These are phyloP conservation scores for Neckera pumila DNA, from an alignment of 225 moss, liverwort and hornwort species.

Conservation along the genomic window DNA sequence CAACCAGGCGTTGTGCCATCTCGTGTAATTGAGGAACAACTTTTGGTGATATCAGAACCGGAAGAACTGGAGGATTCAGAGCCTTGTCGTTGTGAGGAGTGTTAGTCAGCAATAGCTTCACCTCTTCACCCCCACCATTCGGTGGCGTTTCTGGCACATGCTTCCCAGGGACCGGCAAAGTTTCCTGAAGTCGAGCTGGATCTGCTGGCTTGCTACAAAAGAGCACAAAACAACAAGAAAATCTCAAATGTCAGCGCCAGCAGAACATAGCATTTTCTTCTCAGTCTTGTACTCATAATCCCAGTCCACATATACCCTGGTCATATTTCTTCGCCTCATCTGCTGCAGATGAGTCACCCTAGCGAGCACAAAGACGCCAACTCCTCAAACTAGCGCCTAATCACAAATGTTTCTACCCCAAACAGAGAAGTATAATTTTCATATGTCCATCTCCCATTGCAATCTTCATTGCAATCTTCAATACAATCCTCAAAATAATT, in stretches of 20 bases:
- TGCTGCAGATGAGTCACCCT: background rate
- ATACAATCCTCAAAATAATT: background rate
- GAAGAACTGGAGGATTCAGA: slow-evolving; percentile 48
- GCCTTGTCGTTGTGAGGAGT: slow-evolving; percentile 49
- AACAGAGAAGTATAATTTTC: background rate
- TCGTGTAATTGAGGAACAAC: slow-evolving; percentile 75
- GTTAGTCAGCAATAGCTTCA: slow-evolving; percentile 39
- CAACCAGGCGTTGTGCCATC: slow-evolving; percentile 86
- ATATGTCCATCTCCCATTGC: background rate
- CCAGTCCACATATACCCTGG: background rate
- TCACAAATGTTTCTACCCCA: background rate
- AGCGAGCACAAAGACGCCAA: background rate
- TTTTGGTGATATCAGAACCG: slow-evolving; percentile 66
- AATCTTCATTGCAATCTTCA: background rate
- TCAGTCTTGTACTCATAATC: background rate
- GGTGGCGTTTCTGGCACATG: slow-evolving; percentile 37
- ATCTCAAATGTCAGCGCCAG: background rate
- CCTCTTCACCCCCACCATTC: slow-evolving; percentile 46
- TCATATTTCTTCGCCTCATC: background rate
- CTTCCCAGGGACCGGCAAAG: slow-evolving; percentile 59
- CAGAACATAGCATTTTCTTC: background rate
- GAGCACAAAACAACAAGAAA: background rate
- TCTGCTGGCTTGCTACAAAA: slow-evolving; percentile 72
- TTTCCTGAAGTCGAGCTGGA: slow-evolving; percentile 57
- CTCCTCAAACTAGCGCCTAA: background rate